Percentiles rank a stretch among this genome's conserved stretches.
These are phyloP conservation scores for Neurospora sp. DNA, from an alignment of 495 filamentous ascomycete genomes.

Conservation along the genomic window DNA sequence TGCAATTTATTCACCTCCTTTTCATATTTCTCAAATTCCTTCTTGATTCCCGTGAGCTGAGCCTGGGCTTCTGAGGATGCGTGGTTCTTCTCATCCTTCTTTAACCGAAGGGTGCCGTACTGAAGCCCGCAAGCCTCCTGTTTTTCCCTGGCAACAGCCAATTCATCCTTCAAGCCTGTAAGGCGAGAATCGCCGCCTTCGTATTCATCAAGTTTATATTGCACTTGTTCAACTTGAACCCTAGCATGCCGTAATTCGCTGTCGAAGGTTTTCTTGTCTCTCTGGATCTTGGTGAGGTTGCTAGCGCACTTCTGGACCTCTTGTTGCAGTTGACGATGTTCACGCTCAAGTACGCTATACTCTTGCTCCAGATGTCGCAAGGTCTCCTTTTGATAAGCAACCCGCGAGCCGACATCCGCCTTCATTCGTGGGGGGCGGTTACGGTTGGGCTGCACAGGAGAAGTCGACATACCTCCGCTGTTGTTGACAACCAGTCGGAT, in stretches of 20 bases:
- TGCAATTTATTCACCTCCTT: conserved; percentile 11
- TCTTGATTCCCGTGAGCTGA: conserved; percentile 14
- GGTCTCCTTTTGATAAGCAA: conserved; percentile 39
- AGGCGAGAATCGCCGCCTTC: conserved; percentile 33
- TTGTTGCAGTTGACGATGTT: conserved; percentile 41
- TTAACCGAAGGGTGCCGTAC: conserved; percentile 23
- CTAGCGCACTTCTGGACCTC: conserved; percentile 48
- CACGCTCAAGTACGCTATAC: conserved; percentile 21
- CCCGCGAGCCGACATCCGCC: conserved; percentile 61
- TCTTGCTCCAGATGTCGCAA: conserved; percentile 35
- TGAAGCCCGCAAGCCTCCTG: conserved; percentile 32
- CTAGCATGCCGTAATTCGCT: conserved; percentile 13
- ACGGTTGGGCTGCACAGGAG: conserved; percentile 18
- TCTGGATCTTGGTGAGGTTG: conserved; percentile 44
- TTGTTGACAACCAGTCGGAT: conserved; percentile 46
- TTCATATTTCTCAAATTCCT: background rate
- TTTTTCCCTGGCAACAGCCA: conserved; percentile 18
- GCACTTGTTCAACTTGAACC: conserved; percentile 16
- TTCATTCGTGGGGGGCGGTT: conserved; percentile 59
- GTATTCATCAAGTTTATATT: conserved; percentile 30
- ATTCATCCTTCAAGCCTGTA: conserved; percentile 22
- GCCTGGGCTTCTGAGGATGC: conserved; percentile 20
- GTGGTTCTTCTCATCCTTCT: conserved; percentile 28
- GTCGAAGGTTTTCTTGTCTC: conserved; percentile 14
- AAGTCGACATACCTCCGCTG: conserved; percentile 29